Conservation (phyloP, 2,329 filamentous ascomycete genomes). For the Bipolaris cookei region DNA sequence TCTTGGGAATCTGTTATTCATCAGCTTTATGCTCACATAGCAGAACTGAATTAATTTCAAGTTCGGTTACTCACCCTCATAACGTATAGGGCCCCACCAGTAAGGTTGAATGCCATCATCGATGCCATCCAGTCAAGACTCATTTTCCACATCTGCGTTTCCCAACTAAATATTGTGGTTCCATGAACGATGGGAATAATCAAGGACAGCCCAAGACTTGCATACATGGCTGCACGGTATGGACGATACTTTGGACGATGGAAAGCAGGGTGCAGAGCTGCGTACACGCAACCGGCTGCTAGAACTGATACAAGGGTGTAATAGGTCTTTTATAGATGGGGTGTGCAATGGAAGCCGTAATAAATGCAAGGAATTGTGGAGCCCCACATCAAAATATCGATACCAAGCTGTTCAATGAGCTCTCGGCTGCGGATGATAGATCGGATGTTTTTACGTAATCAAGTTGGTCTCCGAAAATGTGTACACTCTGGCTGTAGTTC, state of each 20-base stretch:
- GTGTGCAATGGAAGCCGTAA: slow-evolving; percentile 3
- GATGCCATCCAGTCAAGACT: slow-evolving; percentile 29
- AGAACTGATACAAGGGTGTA: slow-evolving; percentile 1
- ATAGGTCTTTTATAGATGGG: not conserved
- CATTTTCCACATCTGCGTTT: slow-evolving; percentile 23
- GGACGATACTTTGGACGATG: not conserved
- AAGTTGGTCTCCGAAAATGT: slow-evolving; percentile 3
- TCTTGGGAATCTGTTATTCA: slow-evolving; percentile 51
- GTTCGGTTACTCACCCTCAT: not conserved
- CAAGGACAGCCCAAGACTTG: not conserved
- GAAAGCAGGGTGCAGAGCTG: slow-evolving; percentile 4
- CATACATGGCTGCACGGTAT: slow-evolving; percentile 6
- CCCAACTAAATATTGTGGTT: slow-evolving; percentile 16
- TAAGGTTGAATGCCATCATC: slow-evolving; percentile 21
- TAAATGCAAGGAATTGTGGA: slow-evolving; percentile 5
- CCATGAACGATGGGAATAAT: slow-evolving; percentile 7
- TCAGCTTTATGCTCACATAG: slow-evolving; percentile 7
- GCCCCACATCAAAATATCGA: slow-evolving; percentile 1
- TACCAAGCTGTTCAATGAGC: not conserved
- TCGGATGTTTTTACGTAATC: not conserved
- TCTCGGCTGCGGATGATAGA: not conserved
- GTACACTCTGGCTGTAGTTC: slow-evolving; percentile 3
- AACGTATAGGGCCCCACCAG: not conserved
- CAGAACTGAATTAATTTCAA: not conserved
- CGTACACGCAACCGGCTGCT: slow-evolving; percentile 3